A percentile compares a stretch with the other conserved stretches of the same genome.
phyloP scores from a whole-genome alignment of 2,329 filamentous ascomycete genomes.

The Pleomassaria siparia region DNA sequence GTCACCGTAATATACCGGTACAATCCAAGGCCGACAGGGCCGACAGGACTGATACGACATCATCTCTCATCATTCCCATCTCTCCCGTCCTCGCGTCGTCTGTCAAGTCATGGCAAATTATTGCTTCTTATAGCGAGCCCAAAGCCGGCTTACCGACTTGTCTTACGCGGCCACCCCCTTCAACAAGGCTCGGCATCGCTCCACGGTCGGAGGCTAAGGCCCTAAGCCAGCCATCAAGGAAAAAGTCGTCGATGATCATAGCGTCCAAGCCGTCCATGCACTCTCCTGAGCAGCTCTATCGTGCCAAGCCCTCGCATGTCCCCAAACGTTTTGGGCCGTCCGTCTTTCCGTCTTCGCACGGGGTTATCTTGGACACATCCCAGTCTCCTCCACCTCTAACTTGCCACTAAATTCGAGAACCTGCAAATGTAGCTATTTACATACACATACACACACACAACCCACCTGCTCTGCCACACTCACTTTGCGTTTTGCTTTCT shows the following conservation, averaged over 20 bases:
- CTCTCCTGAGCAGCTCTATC: constrained; percentile 25
- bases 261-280: too few relatives aligned
- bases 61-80: too few relatives aligned
- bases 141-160: constrained; percentile 15
- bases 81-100: too few relatives aligned
- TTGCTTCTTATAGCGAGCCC: background rate
- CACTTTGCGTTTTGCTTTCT: too few relatives aligned
- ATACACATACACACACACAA: constrained; percentile 22
- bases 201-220: constrained; percentile 17
- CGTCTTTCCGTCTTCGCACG: constrained; percentile 38
- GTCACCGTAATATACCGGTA: too few relatives aligned
- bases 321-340: constrained; percentile 8
- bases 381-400: constrained; percentile 19
- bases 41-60: too few relatives aligned
- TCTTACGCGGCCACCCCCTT: constrained; percentile 31
- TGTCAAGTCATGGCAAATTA: too few relatives aligned
- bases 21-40: too few relatives aligned
- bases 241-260: constrained; percentile 16
- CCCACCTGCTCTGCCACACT: too few relatives aligned
- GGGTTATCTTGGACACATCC: constrained; percentile 31
- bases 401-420: constrained; percentile 20
- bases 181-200: constrained; percentile 23
- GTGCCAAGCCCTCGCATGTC: constrained; percentile 27
- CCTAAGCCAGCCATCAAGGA: constrained; percentile 22
- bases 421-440: constrained; percentile 27